Evolutionary conservation across 257 asterid species (phyloP), one percentile per base, ranked within the genome.

Genomic region (Perilla frutescens): DNA sequence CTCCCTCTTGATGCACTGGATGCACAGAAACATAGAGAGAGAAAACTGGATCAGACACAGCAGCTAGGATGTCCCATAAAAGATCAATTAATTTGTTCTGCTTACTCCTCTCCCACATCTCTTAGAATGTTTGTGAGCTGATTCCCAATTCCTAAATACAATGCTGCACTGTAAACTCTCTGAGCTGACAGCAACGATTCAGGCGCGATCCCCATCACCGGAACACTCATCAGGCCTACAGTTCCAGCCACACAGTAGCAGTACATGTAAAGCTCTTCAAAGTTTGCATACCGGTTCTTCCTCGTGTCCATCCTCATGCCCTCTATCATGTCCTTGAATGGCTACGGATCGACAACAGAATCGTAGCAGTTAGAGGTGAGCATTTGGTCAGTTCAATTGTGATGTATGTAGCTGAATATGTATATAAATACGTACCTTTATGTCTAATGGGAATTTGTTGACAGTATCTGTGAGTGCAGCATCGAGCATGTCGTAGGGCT

Each of bases 71-170:
- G 56, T 12, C 26, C 26, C 15, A 2, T 36, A 13, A 20, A 36
- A 4, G 7, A 2, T 43, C 2, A 43, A 43, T 6, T 6, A 10
- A 43, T 43, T 6, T 43, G 48, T 6, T 43, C 2, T 12, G 13
- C 89, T 83, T 81, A 91, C 97, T 91, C 93, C 81, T 91, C 96
- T 67, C 97, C 96, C 58, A 91, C 97, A 77, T 91, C 97, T 83
- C 97, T 81, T 12, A 91, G 84, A 50, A 89, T 91, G 80, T 91
- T 91, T 1, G 93, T 84, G 2, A 91, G 87, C 66, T 91, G 97
- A 82, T 91, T 91, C 39, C 94, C 96, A 3, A 91, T 89, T 34
- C 97, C 96, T 51, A 91, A 77, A 58, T 57, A 76, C 48, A 91
- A 81, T 34, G 96, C 96, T 13, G 88, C 85, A 60, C 78, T 81